These are phyloP conservation scores for Carpinus fangiana DNA, from an alignment of 306 rosid genomes.

Conservation along the genomic window DNA sequence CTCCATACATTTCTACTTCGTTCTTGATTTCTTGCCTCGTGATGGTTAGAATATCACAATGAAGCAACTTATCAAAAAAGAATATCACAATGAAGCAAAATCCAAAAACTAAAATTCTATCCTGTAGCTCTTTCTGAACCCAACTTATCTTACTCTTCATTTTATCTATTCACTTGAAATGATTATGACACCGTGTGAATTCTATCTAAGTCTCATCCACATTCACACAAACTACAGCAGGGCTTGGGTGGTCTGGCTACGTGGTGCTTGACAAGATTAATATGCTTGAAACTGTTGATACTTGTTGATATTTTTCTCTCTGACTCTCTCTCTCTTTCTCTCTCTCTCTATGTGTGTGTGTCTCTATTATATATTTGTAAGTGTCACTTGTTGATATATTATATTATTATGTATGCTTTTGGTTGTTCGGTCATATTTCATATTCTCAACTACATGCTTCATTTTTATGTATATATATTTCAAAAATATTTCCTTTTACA, in stretches of 20 bases:
- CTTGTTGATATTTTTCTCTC: too few species aligned
- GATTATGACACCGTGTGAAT: neutral
- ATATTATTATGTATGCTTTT: neutral
- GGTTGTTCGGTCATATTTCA: neutral
- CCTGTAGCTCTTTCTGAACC: neutral
- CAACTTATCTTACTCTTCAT: neutral
- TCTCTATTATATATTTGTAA: too few species aligned
- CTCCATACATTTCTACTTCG: neutral
- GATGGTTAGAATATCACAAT: neutral
- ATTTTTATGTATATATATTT: neutral
- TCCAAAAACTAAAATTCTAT: neutral
- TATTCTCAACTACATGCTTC: neutral
- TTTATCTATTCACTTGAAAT: neutral
- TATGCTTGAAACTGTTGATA: neutral
- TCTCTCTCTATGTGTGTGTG: too few species aligned
- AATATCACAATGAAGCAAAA: neutral
- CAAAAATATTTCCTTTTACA: conserved; percentile 30
- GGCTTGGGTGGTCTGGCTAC: conserved; percentile 1
- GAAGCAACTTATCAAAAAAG: neutral
- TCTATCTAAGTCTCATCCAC: neutral
- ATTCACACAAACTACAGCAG: neutral
- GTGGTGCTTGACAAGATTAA: neutral
- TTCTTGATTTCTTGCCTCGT: neutral
- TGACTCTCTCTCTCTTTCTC: too few species aligned
- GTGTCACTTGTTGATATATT: too few species aligned